Base-by-base conservation (phyloP, 164 flowering plant species). In the Magnolia changhungtana region DNA sequence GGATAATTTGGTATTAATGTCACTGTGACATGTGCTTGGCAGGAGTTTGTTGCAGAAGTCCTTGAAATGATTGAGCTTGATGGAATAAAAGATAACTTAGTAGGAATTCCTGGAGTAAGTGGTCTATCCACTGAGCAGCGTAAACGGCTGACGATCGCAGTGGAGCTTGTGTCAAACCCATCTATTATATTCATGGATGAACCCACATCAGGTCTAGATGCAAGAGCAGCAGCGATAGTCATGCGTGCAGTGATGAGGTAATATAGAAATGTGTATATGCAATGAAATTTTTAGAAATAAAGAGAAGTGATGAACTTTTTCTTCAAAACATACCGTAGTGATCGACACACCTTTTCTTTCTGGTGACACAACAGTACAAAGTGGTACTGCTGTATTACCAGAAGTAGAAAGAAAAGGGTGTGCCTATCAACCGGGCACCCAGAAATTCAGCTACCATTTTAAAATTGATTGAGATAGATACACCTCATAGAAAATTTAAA, bases 221-320 rank as follows among this genome's bases (percentile, higher is more conserved):
- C 97, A 74, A 85, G 95, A 84, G 89, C 95, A 63, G 97, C 97
- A 68, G 95, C 93, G 11, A 86, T 91, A 83, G 97, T 92, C 50
- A 88, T 92, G 91, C 85, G 94, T 68, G 90, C 91, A 7, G 95
- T 89, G 72, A 92, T 75, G 97, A 92, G 97, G 97, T 92, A 83
- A 55, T 16, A 31, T 37, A 37, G 6, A 3, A 37, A 37, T 37
- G 45, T 37, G 45, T 3, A 37, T 37, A 37, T 37, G 45, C 45
- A 5, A 37, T 37, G 45, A 37, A 4, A 4, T 37, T 37, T 37
- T 37, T 1, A 55, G 61, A 55, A 16, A 55, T 10, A 10, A 16
- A 55, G 20, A 8, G 19, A 63, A 16, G n/a, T 8, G 45, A 37
- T 3, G 45, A 37, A 5, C 45, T 37, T 37, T 4, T 37, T 37